A percentile compares a stretch with the other conserved stretches of the same genome.
Evolutionary conservation across 2,329 filamentous ascomycete species (phyloP).

Genomic region (Colletotrichum endophyticum): DNA sequence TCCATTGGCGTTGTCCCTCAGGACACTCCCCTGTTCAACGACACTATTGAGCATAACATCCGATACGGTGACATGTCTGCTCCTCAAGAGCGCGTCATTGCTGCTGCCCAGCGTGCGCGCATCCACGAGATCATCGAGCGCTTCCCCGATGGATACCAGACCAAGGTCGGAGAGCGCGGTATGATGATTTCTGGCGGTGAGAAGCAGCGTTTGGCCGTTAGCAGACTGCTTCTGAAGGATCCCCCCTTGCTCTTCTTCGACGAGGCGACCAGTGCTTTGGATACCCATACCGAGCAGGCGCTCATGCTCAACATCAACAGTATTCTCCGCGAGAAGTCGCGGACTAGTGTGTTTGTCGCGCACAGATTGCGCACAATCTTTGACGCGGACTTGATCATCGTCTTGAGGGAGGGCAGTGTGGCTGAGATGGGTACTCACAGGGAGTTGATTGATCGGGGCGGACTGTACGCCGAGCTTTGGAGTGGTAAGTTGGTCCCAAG

Average conservation of each 20-base stretch:
- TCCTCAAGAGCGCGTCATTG: slow-evolving; percentile 71
- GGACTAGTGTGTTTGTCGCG: slow-evolving; percentile 94
- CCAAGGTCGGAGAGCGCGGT: slow-evolving; percentile 90
- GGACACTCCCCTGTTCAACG: slow-evolving; percentile 96
- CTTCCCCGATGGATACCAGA: slow-evolving; percentile 89
- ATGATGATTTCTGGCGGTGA: slow-evolving; percentile 98
- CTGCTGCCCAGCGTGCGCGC: slow-evolving; percentile 80
- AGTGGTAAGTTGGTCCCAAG: slow-evolving; percentile 65
- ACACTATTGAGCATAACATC: slow-evolving; percentile 95
- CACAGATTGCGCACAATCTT: slow-evolving; percentile 93
- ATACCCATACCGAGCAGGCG: slow-evolving; percentile 92
- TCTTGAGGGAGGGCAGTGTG: slow-evolving; percentile 83
- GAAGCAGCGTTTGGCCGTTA: slow-evolving; percentile 89
- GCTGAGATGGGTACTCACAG: slow-evolving; percentile 89
- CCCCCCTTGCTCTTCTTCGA: slow-evolving; percentile 93
- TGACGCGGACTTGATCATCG: slow-evolving; percentile 91
- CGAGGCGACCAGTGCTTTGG: slow-evolving; percentile 89
- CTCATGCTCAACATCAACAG: slow-evolving; percentile 92
- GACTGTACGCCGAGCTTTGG: slow-evolving; percentile 90
- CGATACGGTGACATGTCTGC: slow-evolving; percentile 87
- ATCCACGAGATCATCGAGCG: slow-evolving; percentile 82
- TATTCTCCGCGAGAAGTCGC: slow-evolving; percentile 84
- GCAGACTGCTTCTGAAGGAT: slow-evolving; percentile 84
- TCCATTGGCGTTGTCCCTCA: slow-evolving; percentile 96
- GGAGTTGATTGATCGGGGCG: slow-evolving; percentile 77